phyloP scores from a whole-genome alignment of 2,329 filamentous ascomycete species.

The Daldinia eschscholtzii region DNA sequence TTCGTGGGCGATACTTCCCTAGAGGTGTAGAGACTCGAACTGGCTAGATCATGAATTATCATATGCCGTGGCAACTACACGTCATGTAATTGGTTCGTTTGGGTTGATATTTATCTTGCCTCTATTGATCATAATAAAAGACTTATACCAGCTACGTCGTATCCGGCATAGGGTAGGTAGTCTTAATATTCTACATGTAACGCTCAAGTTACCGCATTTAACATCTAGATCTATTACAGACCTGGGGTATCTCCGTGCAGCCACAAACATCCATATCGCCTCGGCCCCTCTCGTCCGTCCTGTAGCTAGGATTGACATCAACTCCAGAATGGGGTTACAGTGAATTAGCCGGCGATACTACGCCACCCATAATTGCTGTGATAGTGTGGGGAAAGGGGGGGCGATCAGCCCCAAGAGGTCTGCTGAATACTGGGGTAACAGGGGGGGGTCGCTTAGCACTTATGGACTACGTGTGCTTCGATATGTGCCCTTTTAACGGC shows the following conservation, averaged over 20 bases:
- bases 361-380: slow-evolving; percentile 27
- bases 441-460: slow-evolving; percentile 10
- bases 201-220: background rate
- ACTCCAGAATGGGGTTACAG: slow-evolving; percentile 34
- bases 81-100: background rate
- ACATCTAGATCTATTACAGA: background rate
- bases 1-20: background rate
- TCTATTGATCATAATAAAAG: background rate
- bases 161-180: background rate
- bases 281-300: slow-evolving; percentile 36
- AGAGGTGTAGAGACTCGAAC: background rate
- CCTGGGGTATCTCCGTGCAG: slow-evolving; percentile 15
- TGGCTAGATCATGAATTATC: background rate
- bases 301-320: slow-evolving; percentile 8
- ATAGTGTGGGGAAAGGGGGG: slow-evolving; percentile 31
- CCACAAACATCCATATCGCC: slow-evolving; percentile 26
- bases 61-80: background rate
- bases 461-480: slow-evolving; percentile 20
- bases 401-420: slow-evolving; percentile 19
- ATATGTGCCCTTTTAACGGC: slow-evolving; percentile 20
- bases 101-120: background rate
- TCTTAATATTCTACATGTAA: background rate
- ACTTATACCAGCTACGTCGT: background rate
- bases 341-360: slow-evolving; percentile 37
- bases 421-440: slow-evolving; percentile 22